phyloP scores from a whole-genome alignment of 208 protist genomes.

The Leishmania martiniquensis region DNA sequence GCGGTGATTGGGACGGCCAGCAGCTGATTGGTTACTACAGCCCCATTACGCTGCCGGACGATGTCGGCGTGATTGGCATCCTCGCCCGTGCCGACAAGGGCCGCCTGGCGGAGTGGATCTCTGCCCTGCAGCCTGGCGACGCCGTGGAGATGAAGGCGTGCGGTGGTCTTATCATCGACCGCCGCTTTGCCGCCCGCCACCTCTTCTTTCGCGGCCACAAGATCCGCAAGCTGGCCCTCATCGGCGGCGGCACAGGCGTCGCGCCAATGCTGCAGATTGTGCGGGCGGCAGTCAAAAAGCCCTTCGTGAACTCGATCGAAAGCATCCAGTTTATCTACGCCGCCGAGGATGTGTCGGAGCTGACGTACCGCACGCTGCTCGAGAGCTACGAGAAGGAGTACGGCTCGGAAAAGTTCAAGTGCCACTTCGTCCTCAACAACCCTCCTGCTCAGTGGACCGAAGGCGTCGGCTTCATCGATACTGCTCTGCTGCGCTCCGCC shows the following conservation, averaged over 20 bases:
- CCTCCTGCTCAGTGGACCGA: constrained; percentile 68
- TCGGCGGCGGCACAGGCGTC: constrained; percentile 88
- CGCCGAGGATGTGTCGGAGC: constrained; percentile 58
- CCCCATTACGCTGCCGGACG: constrained; percentile 77
- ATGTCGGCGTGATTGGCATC: constrained; percentile 68
- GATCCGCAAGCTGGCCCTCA: constrained; percentile 58
- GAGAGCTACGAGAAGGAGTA: constrained; percentile 49
- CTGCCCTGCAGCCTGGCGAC: constrained; percentile 65
- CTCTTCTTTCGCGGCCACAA: constrained; percentile 69
- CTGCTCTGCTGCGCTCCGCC: constrained; percentile 43
- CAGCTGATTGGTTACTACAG: constrained; percentile 70
- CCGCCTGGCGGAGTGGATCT: constrained; percentile 59
- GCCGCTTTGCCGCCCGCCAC: constrained; percentile 46
- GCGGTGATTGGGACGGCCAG: constrained; percentile 53
- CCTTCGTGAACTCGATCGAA: constrained; percentile 54
- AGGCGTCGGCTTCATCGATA: constrained; percentile 67
- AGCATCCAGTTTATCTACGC: constrained; percentile 75
- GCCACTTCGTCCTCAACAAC: constrained; percentile 68
- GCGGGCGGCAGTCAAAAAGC: constrained; percentile 74
- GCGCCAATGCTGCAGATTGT: constrained; percentile 95
- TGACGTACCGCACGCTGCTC: constrained; percentile 63
- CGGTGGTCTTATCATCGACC: constrained; percentile 56
- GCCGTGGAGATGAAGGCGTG: constrained; percentile 81
- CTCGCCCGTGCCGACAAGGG: constrained; percentile 63
- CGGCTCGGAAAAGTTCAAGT: constrained; percentile 59